Percentiles rank a stretch among this genome's conserved stretches.
phyloP scores from a whole-genome alignment of 1,139 yeast species.

The Geotrichum citri-aurantii region DNA sequence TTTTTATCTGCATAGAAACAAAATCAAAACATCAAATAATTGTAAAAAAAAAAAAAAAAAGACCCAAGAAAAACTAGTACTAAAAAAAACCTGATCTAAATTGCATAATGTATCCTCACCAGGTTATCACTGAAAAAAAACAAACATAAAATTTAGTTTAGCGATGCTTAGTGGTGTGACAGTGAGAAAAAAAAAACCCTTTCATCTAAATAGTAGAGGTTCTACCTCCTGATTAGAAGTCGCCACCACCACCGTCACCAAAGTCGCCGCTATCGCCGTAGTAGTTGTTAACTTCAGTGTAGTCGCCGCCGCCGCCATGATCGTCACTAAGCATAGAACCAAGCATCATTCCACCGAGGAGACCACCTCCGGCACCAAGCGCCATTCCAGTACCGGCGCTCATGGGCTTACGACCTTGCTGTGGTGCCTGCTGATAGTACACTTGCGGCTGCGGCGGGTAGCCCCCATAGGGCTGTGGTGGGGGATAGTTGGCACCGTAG shows the following conservation, averaged over 20 bases:
- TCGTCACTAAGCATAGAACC: slow-evolving; percentile 38
- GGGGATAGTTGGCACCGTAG: slow-evolving; percentile 2
- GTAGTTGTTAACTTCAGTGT: slow-evolving; percentile 18
- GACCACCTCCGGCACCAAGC: slow-evolving; percentile 76
- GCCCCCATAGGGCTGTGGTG: slow-evolving; percentile 1
- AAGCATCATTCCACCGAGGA: slow-evolving; percentile 65
- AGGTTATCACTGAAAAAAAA: not conserved
- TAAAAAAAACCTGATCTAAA: too few relatives aligned
- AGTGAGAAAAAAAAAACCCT: too few relatives aligned
- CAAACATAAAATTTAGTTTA: not conserved
- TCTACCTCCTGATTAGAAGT: slow-evolving; percentile 7
- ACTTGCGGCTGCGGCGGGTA: slow-evolving; percentile 18
- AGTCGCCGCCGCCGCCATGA: slow-evolving; percentile 18
- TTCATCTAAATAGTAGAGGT: too few relatives aligned
- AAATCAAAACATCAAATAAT: too few relatives aligned
- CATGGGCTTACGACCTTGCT: slow-evolving; percentile 23
- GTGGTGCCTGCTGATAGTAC: slow-evolving; percentile 30
- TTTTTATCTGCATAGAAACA: too few relatives aligned
- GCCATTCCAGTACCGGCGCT: slow-evolving; percentile 49
- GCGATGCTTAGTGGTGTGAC: too few relatives aligned
- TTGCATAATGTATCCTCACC: too few relatives aligned
- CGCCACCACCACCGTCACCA: slow-evolving; percentile 5
- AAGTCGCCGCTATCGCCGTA: slow-evolving; percentile 19
- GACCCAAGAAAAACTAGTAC: not conserved
- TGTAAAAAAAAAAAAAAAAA: not conserved